phyloP scores from a whole-genome alignment of 1,139 yeast genomes.

The Hemisphaericaspora lyxosophila region DNA sequence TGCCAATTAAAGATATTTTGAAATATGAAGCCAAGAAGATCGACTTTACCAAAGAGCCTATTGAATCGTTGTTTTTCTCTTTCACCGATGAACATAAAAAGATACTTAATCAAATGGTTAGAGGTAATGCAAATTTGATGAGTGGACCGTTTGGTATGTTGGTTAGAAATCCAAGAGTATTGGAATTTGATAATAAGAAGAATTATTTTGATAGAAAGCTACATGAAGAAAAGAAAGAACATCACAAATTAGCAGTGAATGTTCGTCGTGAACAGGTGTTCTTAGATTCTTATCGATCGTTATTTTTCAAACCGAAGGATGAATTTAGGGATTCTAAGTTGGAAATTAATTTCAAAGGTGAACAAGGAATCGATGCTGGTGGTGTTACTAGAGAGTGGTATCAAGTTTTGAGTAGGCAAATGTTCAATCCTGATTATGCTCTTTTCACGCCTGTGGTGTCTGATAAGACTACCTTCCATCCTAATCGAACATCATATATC shows the following conservation, averaged over 20 bases:
- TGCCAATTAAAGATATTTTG: constrained; percentile 55
- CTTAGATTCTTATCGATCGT: constrained; percentile 81
- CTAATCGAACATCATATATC: constrained; percentile 88
- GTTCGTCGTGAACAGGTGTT: constrained; percentile 91
- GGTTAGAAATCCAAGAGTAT: constrained; percentile 82
- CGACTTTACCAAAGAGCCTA: constrained; percentile 73
- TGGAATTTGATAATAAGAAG: constrained; percentile 93
- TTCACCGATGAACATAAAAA: constrained; percentile 91
- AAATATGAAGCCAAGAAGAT: constrained; percentile 58
- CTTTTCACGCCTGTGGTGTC: constrained; percentile 89
- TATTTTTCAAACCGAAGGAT: constrained; percentile 77
- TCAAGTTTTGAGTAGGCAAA: constrained; percentile 89
- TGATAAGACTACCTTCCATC: constrained; percentile 93
- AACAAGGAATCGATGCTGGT: constrained; percentile 97
- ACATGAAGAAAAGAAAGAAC: constrained; percentile 47
- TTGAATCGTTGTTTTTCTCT: constrained; percentile 77
- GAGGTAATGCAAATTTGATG: constrained; percentile 90
- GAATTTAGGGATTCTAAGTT: constrained; percentile 74
- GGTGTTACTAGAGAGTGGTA: constrained; percentile 98
- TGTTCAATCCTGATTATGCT: constrained; percentile 96
- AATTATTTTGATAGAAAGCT: constrained; percentile 78
- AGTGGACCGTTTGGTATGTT: constrained; percentile 94
- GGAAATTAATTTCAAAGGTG: constrained; percentile 84
- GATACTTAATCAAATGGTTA: constrained; percentile 87
- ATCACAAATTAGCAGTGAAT: constrained; percentile 56